These are phyloP conservation scores for Moesziomyces aphidis DNA, from an alignment of 1,284 basidiomycete species.

Conservation along the genomic window DNA sequence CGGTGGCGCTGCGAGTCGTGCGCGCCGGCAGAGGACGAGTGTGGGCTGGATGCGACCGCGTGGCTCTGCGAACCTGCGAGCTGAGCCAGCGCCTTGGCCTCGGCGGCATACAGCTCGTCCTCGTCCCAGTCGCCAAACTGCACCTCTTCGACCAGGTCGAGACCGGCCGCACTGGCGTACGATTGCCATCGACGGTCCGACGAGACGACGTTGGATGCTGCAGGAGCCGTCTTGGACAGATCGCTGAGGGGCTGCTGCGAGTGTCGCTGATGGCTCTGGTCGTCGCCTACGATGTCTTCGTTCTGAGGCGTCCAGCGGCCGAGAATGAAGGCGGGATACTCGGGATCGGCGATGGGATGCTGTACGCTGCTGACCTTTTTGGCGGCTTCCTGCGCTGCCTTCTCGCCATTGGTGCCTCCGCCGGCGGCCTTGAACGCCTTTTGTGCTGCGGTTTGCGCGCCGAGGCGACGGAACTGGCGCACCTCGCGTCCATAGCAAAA, in stretches of 20 bases:
- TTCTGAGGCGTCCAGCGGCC: conserved; percentile 41
- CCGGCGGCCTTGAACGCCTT: conserved; percentile 30
- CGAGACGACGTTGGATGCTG: conserved; percentile 2
- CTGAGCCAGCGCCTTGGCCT: conserved; percentile 24
- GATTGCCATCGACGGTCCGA: conserved; percentile 15
- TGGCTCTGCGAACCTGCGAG: conserved; percentile 4
- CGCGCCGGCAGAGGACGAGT: background rate
- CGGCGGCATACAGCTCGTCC: conserved; percentile 42
- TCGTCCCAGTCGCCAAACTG: conserved; percentile 56
- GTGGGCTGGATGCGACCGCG: conserved; percentile 1
- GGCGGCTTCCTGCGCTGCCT: conserved; percentile 36
- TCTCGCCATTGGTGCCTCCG: conserved; percentile 29
- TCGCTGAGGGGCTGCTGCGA: conserved; percentile 18
- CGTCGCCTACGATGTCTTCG: conserved; percentile 42
- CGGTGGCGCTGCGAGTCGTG: conserved; percentile 32
- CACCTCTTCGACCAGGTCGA: conserved; percentile 60
- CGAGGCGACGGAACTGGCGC: conserved; percentile 53
- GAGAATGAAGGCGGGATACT: conserved; percentile 39
- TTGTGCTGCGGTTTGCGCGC: conserved; percentile 19
- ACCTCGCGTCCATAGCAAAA: conserved; percentile 59
- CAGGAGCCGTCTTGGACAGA: no score
- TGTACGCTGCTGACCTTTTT: conserved; percentile 18
- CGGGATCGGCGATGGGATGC: conserved; percentile 38
- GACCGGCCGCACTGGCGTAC: conserved; percentile 25
- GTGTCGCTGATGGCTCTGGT: conserved; percentile 16